Evolutionary conservation across 129 eudicot species (phyloP).

Genomic region (Chrysanthemum lavandulifolium): DNA sequence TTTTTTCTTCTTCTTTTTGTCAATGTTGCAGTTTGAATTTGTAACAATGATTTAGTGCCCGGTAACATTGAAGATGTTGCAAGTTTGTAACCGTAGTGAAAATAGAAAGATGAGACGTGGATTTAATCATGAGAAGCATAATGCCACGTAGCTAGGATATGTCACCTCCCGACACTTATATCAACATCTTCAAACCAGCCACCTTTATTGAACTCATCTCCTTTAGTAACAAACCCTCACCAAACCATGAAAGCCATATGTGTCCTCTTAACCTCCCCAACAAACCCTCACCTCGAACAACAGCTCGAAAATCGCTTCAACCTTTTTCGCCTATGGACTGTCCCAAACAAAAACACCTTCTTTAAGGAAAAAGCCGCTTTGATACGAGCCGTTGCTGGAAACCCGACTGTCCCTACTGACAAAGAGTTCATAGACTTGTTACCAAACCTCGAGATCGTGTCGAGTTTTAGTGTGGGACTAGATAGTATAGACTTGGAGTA

Average conservation of each 20-base stretch:
- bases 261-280: constrained; percentile 43
- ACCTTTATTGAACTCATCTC: no score
- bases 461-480: constrained; percentile 46
- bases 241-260: constrained; percentile 40
- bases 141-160: no score
- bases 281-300: constrained; percentile 41
- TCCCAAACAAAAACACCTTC: constrained; percentile 32
- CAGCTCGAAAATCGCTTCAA: constrained; percentile 47
- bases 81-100: no score
- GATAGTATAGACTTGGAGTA: constrained; percentile 45
- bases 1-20: no score
- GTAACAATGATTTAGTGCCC: no score
- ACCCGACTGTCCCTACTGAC: constrained; percentile 31
- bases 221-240: no score
- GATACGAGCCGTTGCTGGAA: constrained; percentile 42
- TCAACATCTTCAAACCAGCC: no score
- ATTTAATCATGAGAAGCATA: no score
- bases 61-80: no score
- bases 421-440: constrained; percentile 45
- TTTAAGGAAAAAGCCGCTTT: constrained; percentile 27
- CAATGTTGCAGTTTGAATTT: no score
- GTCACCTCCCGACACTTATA: no score
- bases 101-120: no score
- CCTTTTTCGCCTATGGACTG: constrained; percentile 44
- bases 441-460: constrained; percentile 43